Base-by-base conservation (phyloP, 1,284 basidiomycete species). In the Trichosporon inkin region DNA sequence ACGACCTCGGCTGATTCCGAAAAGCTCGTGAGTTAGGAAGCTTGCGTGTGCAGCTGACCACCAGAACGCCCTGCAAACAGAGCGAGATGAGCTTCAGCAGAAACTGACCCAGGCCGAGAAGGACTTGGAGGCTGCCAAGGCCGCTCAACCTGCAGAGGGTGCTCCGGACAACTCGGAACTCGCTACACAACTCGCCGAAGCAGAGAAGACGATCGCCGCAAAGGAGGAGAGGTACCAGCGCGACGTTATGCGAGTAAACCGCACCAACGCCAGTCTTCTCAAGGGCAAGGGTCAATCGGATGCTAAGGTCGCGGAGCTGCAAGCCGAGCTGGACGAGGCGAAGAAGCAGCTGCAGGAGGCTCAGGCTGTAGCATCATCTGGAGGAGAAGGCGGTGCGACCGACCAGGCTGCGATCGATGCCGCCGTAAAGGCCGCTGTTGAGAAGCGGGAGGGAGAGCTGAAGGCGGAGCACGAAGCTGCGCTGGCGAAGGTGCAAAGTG, bases 401-500 rank as follows among this genome's bases (percentile, higher is more conserved):
- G 60, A 59, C 16, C 66, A 71, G 55, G 59, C 65, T 2, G 61
- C 57, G 6, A 67, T 71, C 32, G 75, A 76, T 34, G 67, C 65
- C 16, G 73, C 75, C 17, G 70, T 78, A 66, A 69, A 73, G 61
- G 58, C 65, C 6, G 77, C 77, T 5, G 73, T 77, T 14, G 58
- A 68, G 1, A 67, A 69, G 19, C 65, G 70, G 40, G 72, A 78
- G 56, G 61, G 68, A 1, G 75, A 77, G 57, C 68, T 76, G 24
- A 55, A 60, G 4, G 55, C 64, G 1, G 63, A 67, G 53, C 70
- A 73, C 52, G 60, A 61, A 16, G 61, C 57, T 0, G 72, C 68
- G 5, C 62, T 75, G 13, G 67, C 64, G 2, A 34, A 52, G 39
- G 58, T 47, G 11, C 19, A 36, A 19, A 38, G 22, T 19, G 55